Base-by-base conservation (phyloP, 108 stramenopile species). In the Cyclotella cryptica region DNA sequence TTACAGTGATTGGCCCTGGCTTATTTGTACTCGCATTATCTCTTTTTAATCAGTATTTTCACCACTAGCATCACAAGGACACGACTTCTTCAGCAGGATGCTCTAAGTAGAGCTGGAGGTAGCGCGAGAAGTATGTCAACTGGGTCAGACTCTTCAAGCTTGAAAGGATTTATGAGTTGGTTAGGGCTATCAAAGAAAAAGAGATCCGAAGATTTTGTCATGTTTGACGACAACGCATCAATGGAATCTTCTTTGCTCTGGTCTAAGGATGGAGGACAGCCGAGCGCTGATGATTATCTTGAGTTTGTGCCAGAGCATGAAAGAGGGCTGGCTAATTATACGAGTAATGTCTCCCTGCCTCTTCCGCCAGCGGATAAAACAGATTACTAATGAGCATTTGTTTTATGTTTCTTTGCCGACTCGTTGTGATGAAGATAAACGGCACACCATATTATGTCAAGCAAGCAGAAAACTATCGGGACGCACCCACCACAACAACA, bases 161-260 rank as follows among this genome's bases (percentile, higher is more conserved):
- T 22, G 1, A 65, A 57, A 42, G 67, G 77, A 55, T 40, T 66
- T 22, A 41, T 74, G 21, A 68, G 66, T 54, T 72, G 46, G 39
- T 68, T 80, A 41, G 72, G 79, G 21, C 19, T 69, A 5, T 21
- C 35, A 0, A 80, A 80, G 72, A 74, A 58, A 39, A 74, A 74
- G 44, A 28, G 57, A 35, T 49, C 72, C 24, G 73, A 80, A 42
- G 79, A 80, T 44, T 74, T 80, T 59, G 73, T 80, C 24, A 44
- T 80, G 63, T 74, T 80, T 69, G 72, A 80, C 41, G 79, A 80
- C 62, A 69, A 80, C 69, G 66, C 79, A 35, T 80, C 79, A 13
- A 62, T 80, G 72, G 72, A 80, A 62, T 80, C 79, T 22, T 40
- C 79, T 12, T 64, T 80, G 61, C 73, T 80, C 42, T 80, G 79